Percentiles rank a stretch among this genome's conserved stretches.
These are phyloP conservation scores for Amylostereum chailletii DNA, from an alignment of 1,284 basidiomycete species.

Conservation along the genomic window DNA sequence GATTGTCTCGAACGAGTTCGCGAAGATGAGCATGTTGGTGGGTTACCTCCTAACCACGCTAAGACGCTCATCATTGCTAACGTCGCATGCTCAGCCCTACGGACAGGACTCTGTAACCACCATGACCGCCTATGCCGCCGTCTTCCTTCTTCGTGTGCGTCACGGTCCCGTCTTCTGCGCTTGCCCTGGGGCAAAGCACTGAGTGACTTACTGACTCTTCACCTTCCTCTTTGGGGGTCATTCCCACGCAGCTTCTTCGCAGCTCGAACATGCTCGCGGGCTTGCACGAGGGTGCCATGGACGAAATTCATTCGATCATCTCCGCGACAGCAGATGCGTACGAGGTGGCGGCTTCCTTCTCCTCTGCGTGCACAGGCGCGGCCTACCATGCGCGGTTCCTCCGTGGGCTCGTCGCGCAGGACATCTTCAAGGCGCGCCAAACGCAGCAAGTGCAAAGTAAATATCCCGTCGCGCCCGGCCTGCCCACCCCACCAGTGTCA, in stretches of 20 bases:
- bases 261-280: constrained; percentile 45
- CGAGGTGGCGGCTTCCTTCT: constrained; percentile 52
- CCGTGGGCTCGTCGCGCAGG: constrained; percentile 55
- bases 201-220: background rate
- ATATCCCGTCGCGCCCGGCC: constrained; percentile 3
- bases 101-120: constrained; percentile 73
- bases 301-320: constrained; percentile 58
- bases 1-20: constrained; percentile 66
- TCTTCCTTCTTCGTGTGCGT: constrained; percentile 63
- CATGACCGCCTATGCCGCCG: constrained; percentile 78
- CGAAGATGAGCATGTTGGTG: constrained; percentile 66
- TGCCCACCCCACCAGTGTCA: background rate
- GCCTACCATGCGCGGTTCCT: constrained; percentile 71
- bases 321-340: constrained; percentile 66
- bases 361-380: constrained; percentile 51
- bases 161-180: background rate
- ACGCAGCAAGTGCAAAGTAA: constrained; percentile 14
- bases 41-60: constrained; percentile 17
- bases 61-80: too few relatives aligned
- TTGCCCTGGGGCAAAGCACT: too few relatives aligned
- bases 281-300: constrained; percentile 44
- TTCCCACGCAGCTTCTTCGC: constrained; percentile 46
- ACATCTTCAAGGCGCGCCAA: constrained; percentile 42
- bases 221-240: background rate
- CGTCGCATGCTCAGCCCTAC: constrained; percentile 45